Base-by-base conservation (phyloP, 495 filamentous ascomycete genomes). In the Gamarada debralockiae region DNA sequence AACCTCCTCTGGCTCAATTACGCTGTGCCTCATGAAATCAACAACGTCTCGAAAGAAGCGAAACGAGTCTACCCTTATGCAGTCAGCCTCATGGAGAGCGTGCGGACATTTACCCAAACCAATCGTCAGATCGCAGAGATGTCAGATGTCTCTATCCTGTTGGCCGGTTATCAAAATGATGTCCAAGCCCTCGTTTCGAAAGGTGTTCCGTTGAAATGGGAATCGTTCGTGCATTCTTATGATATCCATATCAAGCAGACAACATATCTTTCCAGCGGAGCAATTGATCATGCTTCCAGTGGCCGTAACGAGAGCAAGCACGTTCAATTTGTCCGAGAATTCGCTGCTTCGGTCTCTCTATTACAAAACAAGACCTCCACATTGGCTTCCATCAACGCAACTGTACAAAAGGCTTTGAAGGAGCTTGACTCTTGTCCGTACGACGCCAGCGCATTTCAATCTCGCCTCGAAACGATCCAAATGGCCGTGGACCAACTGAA, bases 61-160 rank as follows among this genome's bases (percentile, higher is more conserved):
- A 96, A 95, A 66, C 80, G 92, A 33, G 93, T 97, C 9, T 99
- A 99, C 63, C 93, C 93, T 1, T 97, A 92, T 63, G 93, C 93
- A 17, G 91, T 97, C 51, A 97, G 91, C 62, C 68, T 99, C 60
- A 99, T 99, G 92, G 93, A 99, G 70, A 96, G 87, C 62, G 87
- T 96, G 9, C 81, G 90, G 42, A 97, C 90, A 0, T 83, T 92
- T 61, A 75, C 87, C 3, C 93, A 99, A 69, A 96, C 90, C 1
- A 86, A 79, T 52, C 84, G 87, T 18, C 80, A 82, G 45, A 95
- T 99, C 51, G 67, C 74, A 17, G 81, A 86, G 31, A 91, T 97
- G 86, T 75, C 83, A 6, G 87, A 92, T 55, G 90, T 95, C 25
- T 80, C 89, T 2, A 85, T 95, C 33, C 72, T 99, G 3, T 74